Evolutionary conservation across 2,329 filamentous ascomycete genomes (phyloP), one percentile per base, ranked within the genome.

Genomic region (Colletotrichum sp.): DNA sequence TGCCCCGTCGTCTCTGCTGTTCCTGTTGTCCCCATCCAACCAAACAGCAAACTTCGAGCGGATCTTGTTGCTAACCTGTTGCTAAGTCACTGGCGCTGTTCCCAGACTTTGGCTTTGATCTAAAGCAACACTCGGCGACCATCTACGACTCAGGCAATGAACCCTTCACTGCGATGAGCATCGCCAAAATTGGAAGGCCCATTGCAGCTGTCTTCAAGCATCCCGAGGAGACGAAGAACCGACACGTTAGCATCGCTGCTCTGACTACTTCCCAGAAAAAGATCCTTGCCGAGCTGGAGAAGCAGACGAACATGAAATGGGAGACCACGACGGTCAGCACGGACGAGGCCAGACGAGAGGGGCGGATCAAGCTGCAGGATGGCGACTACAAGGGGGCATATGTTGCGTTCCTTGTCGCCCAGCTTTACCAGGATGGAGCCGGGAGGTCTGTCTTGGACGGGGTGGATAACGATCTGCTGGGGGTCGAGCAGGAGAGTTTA

Each of bases 91-190:
- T 22, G 44, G 44, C n/a, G 10, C 10, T 52, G 44, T 52, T 52
- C n/a, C n/a, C 44, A 22, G 44, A 52, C n/a, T 52, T 52, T 52
- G 44, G 10, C 22, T 52, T 52, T 12, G 44, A 52, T 0, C n/a
- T 52, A 1, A 22, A 52, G 0, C 44, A 52, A 2, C 2, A 52
- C 4, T 22, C n/a, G 6, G 44, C 44, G 0, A 52, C 44, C 44
- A 52, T 52, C 0, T 52, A 52, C 44, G 44, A 52, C 44, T 22
- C 44, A 3, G 44, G 44, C n/a, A 52, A 52, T 52, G 44, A 52
- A 13, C 44, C 44, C 1, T 52, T 22, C n/a, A 52, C 10, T 52
- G n/a, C 44, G 10, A 52, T 52, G 44, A 52, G 44, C 1, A 52
- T 52, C 10, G n/a, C 44, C 44, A 22, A 13, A 13, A 52, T 52